A percentile compares a stretch with the other conserved stretches of the same genome.
phyloP scores from a whole-genome alignment of 352 stramenopile genomes.

The Pythium grandisporangium region DNA sequence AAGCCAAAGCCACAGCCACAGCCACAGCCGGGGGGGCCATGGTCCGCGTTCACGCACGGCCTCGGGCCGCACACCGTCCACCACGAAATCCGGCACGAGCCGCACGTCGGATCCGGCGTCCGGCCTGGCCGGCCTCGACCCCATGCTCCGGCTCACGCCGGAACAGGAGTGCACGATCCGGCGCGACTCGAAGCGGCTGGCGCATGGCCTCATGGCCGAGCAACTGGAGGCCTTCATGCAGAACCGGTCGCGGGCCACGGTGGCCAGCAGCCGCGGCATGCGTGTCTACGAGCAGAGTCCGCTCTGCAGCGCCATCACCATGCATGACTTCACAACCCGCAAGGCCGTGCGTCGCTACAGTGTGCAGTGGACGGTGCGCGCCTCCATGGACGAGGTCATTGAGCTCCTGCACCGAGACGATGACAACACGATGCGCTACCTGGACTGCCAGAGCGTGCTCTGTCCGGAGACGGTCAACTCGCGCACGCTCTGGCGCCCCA shows the following conservation, averaged over 20 bases:
- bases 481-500: slow-evolving; percentile 9
- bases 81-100: slow-evolving; percentile 5
- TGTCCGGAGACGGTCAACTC: slow-evolving; percentile 12
- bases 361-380: slow-evolving; percentile 8
- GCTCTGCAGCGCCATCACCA: not conserved
- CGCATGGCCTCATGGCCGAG: slow-evolving; percentile 4
- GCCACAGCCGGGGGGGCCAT: slow-evolving; percentile 8
- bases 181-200: slow-evolving; percentile 6
- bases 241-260: not conserved
- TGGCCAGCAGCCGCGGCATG: slow-evolving; percentile 6
- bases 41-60: slow-evolving; percentile 12
- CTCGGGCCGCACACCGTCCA: slow-evolving; percentile 13
- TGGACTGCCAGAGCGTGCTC: slow-evolving; percentile 6
- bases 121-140: slow-evolving; percentile 1
- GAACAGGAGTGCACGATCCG: slow-evolving; percentile 7
- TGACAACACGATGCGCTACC: slow-evolving; percentile 1
- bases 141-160: slow-evolving; percentile 4
- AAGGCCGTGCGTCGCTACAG: slow-evolving; percentile 8
- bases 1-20: not conserved
- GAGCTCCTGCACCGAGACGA: slow-evolving; percentile 11
- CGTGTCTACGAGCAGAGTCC: slow-evolving; percentile 8
- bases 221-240: slow-evolving; percentile 5
- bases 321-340: too few species aligned
- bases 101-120: slow-evolving; percentile 4
- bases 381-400: slow-evolving; percentile 11